phyloP scores from a whole-genome alignment of 768 basidiomycete genomes.

The Leccinum sublutescens region DNA sequence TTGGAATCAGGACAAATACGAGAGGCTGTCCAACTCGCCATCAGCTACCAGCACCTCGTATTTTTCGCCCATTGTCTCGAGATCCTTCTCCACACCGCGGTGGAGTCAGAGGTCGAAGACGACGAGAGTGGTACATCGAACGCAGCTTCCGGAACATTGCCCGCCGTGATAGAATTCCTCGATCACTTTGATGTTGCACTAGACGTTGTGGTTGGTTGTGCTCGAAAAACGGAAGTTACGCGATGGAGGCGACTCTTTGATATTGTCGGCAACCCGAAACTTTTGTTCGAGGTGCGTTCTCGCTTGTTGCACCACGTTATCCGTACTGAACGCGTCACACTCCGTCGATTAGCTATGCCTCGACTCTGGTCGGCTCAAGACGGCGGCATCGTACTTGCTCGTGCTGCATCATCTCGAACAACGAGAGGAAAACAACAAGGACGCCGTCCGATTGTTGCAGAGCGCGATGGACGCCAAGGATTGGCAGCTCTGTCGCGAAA shows the following conservation, averaged over 20 bases:
- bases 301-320: not conserved
- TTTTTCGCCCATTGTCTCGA: conserved; percentile 95
- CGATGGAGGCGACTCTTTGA: conserved; percentile 88
- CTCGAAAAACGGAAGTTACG: conserved; percentile 93
- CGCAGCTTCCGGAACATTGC: conserved; percentile 44
- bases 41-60: conserved; percentile 82
- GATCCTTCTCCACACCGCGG: conserved; percentile 88
- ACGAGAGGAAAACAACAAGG: conserved; percentile 69
- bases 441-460: conserved; percentile 78
- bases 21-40: conserved; percentile 84
- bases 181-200: conserved; percentile 91
- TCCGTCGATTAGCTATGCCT: conserved; percentile 68
- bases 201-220: conserved; percentile 94
- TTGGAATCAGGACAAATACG: conserved; percentile 58
- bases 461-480: conserved; percentile 76
- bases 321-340: not conserved
- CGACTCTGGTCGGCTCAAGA: conserved; percentile 67
- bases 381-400: conserved; percentile 89
- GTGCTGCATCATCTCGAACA: conserved; percentile 94
- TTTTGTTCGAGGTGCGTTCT: conserved; percentile 78
- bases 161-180: conserved; percentile 80
- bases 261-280: conserved; percentile 86
- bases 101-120: conserved; percentile 71
- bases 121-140: conserved; percentile 23
- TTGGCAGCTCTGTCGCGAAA: conserved; percentile 88